Conservation (phyloP, 495 filamentous ascomycete genomes). For the Aspergillus heteromorphus region DNA sequence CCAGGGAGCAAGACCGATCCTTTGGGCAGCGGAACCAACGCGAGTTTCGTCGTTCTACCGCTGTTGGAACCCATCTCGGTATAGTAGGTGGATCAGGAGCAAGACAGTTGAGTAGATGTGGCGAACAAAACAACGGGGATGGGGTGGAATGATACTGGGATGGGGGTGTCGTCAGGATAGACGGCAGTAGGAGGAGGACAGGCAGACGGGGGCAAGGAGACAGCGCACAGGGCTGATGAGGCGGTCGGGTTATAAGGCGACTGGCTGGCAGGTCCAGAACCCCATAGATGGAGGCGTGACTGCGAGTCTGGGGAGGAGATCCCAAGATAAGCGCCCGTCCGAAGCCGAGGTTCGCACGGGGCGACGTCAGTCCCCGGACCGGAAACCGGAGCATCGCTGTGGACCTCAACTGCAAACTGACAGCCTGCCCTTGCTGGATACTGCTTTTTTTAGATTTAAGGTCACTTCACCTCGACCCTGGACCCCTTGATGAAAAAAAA, state of each 20-base stretch:
- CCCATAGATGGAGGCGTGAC: constrained; percentile 22
- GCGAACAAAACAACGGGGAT: constrained; percentile 7
- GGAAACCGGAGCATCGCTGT: background rate
- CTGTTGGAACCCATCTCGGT: constrained; percentile 40
- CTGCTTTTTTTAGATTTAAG: background rate
- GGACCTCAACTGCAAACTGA: too few species aligned
- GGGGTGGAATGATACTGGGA: background rate
- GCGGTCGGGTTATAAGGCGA: constrained; percentile 8
- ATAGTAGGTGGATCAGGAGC: constrained; percentile 10
- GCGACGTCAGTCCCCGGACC: constrained; percentile 12
- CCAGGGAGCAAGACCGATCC: constrained; percentile 76
- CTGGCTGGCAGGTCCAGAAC: constrained; percentile 29
- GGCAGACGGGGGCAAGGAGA: constrained; percentile 6
- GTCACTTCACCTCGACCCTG: background rate
- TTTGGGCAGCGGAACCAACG: constrained; percentile 70
- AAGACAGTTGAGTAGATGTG: constrained; percentile 1
- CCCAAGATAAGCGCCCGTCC: constrained; percentile 28
- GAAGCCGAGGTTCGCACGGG: constrained; percentile 37
- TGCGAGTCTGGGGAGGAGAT: constrained; percentile 29
- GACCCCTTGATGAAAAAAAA: background rate
- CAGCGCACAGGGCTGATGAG: constrained; percentile 3
- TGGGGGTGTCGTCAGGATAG: background rate
- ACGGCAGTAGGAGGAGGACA: background rate
- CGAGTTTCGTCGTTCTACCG: constrained; percentile 49
- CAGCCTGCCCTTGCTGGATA: background rate